These are phyloP conservation scores for Puccinellia tenuiflora DNA, from an alignment of 176 grass and related monocot genomes.

Conservation along the genomic window DNA sequence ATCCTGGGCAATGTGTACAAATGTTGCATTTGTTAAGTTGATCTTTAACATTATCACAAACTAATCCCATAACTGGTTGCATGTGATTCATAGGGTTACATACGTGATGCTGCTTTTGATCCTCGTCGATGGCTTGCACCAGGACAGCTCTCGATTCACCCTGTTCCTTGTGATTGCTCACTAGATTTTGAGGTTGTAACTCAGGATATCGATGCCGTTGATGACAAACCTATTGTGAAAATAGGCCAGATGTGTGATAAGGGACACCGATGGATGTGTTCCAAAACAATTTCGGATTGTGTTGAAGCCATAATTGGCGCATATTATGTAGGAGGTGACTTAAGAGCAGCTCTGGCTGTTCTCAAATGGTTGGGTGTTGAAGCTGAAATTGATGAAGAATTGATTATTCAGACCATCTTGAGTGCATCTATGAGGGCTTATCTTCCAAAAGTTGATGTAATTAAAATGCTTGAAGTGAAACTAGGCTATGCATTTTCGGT, in stretches of 20 bases:
- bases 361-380: slow-evolving; percentile 80
- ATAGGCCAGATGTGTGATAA: slow-evolving; percentile 82
- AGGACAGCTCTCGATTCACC: slow-evolving; percentile 65
- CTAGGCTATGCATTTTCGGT: slow-evolving; percentile 51
- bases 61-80: slow-evolving; percentile 12
- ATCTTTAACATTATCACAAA: neutral
- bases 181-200: slow-evolving; percentile 30
- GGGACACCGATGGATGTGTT: slow-evolving; percentile 95
- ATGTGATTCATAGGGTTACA: slow-evolving; percentile 57
- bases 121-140: slow-evolving; percentile 84
- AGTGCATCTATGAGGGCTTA: slow-evolving; percentile 56
- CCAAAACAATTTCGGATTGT: slow-evolving; percentile 94
- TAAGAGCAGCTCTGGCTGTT: slow-evolving; percentile 57
- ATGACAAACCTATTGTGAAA: slow-evolving; percentile 43
- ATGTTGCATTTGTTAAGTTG: neutral
- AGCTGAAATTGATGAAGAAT: slow-evolving; percentile 40
- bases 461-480: slow-evolving; percentile 81
- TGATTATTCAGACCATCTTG: slow-evolving; percentile 45
- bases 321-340: slow-evolving; percentile 77
- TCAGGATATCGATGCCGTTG: slow-evolving; percentile 32
- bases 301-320: slow-evolving; percentile 88
- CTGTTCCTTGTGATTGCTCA: slow-evolving; percentile 58
- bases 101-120: slow-evolving; percentile 91
- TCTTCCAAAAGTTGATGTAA: slow-evolving; percentile 40
- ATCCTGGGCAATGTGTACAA: neutral